Evolutionary conservation across 2,329 filamentous ascomycete species (phyloP), one percentile per base, ranked within the genome.

Genomic region (Fusarium brachygibbosum): DNA sequence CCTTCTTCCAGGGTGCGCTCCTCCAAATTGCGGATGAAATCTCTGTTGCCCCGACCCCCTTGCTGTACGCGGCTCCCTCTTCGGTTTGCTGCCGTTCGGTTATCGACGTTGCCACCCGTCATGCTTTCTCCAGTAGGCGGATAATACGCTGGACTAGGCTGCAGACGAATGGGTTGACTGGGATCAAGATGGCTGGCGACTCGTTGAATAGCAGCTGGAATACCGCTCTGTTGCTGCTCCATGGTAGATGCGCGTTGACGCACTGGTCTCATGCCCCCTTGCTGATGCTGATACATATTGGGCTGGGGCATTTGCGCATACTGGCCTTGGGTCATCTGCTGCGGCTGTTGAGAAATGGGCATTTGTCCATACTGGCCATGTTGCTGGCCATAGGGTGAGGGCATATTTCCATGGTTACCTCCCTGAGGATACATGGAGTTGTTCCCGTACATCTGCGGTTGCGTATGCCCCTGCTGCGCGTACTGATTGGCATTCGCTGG

Each of bases 91-190:
- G 87, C 79, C 57, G 82, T 78, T 46, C 84, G 76, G 25, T 88
- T 83, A 61, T 90, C 86, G 64, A 92, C 88, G 11, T 85, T 82
- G 5, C 54, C 63, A 19, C 69, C 57, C 21, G 88, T 86, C 74
- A 93, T 90, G 12, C 93, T 93, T 70, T 98, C 95, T 9, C 92
- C 90, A 3, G 95, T 93, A 21, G 96, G 96, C 13, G 96, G 96
- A 74, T 98, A 99, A 80, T 99, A 99, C 3, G 96, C 96, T 7
- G 96, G 96, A 73, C 94, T 98, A 4, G 96, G 96, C 77, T 99
- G 96, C 58, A 98, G 82, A 50, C 96, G 89, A 75, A 99, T 98
- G 0, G 96, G 96, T 63, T 94, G 93, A 74, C 90, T 98, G 3
- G 96, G 96, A 76, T 99, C 96, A 44, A 99, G 87, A 79, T 98